Evolutionary conservation across 2,329 filamentous ascomycete species (phyloP).

Genomic region (Venturia nashicola): DNA sequence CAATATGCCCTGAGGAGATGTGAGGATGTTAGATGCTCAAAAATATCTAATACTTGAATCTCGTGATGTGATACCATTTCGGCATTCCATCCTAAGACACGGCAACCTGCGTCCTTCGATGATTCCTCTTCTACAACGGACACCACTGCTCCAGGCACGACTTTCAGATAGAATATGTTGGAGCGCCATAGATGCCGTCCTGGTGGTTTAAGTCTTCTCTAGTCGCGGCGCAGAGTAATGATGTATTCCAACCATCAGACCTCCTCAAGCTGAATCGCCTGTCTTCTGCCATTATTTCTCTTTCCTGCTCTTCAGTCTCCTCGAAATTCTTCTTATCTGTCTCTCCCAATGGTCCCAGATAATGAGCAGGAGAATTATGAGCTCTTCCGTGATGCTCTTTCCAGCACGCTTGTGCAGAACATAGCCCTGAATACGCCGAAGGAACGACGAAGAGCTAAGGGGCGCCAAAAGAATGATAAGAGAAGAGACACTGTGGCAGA

Average conservation of each 20-base stretch:
- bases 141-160: background rate
- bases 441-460: conserved; percentile 7
- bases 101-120: background rate
- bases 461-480: background rate
- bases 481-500: background rate
- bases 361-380: conserved; percentile 43
- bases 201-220: background rate
- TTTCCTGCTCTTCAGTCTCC: background rate
- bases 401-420: conserved; percentile 53
- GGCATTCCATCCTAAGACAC: background rate
- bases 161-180: background rate
- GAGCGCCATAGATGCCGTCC: background rate
- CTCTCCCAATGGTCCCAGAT: background rate
- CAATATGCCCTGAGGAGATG: no score
- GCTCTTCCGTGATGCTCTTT: conserved; percentile 63
- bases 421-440: conserved; percentile 21
- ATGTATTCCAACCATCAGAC: background rate
- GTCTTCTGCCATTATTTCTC: background rate
- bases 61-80: background rate
- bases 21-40: no score
- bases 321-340: background rate
- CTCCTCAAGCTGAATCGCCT: background rate
- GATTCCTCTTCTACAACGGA: background rate
- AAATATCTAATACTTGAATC: no score
- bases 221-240: background rate